A percentile compares a stretch with the other conserved stretches of the same genome.
Evolutionary conservation across 2,329 filamentous ascomycete genomes (phyloP).

Genomic region (Colletotrichum destructivum): DNA sequence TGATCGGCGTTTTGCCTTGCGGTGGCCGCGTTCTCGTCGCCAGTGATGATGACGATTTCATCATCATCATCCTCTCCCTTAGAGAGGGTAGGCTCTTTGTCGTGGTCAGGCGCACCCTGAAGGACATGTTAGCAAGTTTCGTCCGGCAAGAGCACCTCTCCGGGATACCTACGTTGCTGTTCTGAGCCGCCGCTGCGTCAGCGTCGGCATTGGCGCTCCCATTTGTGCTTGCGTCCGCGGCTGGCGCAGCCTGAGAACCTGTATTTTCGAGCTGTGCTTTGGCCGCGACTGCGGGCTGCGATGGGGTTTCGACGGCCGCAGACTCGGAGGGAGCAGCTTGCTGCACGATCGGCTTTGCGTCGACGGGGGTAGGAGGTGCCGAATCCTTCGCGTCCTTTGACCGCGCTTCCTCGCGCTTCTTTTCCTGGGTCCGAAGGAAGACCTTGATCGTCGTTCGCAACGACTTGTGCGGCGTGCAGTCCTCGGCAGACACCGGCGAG

Average conservation of each 20-base stretch:
- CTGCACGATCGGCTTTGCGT: conserved; percentile 54
- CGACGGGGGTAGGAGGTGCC: conserved; percentile 58
- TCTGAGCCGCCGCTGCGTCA: conserved; percentile 21
- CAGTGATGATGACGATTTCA: conserved; percentile 39
- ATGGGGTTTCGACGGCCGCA: conserved; percentile 40
- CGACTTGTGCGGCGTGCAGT: conserved; percentile 91
- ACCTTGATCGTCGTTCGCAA: conserved; percentile 94
- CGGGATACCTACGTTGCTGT: conserved; percentile 5
- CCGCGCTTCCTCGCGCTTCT: conserved; percentile 82
- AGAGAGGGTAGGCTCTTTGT: conserved; percentile 23
- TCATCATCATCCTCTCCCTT: conserved; percentile 39
- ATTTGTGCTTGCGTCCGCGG: neutral
- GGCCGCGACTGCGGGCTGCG: conserved; percentile 4
- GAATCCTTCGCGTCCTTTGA: conserved; percentile 63
- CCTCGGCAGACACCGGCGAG: conserved; percentile 85
- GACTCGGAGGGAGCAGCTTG: conserved; percentile 47
- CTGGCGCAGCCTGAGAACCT: conserved; percentile 5
- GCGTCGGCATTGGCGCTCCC: conserved; percentile 8
- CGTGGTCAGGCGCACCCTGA: conserved; percentile 25
- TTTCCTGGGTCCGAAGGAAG: conserved; percentile 91
- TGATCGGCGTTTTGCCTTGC: neutral
- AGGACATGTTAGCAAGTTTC: conserved; percentile 7
- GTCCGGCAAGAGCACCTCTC: neutral
- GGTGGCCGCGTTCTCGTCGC: conserved; percentile 36
- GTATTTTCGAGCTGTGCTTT: conserved; percentile 11